Evolutionary conservation across 805 yeast species (phyloP), one percentile per base, ranked within the genome.

Genomic region (Kluyveromyces siamensis): DNA sequence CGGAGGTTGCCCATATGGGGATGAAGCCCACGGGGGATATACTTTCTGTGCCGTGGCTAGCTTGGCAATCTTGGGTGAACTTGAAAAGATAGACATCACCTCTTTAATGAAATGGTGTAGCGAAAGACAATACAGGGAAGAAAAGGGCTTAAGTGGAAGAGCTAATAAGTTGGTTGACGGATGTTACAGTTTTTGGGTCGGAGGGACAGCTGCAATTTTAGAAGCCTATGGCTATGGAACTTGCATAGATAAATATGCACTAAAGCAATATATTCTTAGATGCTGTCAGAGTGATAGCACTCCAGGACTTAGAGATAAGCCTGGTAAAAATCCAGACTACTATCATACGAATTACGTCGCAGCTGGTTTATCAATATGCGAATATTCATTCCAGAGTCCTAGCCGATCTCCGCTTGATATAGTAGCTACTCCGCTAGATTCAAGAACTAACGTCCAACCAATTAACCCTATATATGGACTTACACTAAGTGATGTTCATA

Each of bases 11-110:
- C 93, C 95, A 0, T 63, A 63, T 17, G 72, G 75, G 6, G 84
- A 79, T 51, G 99, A 93, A 65, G 97, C 98, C 0, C 99, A 93
- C 62, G 99, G 97, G 2, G 99, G 99, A 0, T 95, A 93, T 63
- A 80, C 98, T 0, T 93, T 79, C 64, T 93, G 99, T 70, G 95
- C 91, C 0, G 70, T 86, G 41, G 95, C 84, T 41, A 76, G 80
- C 45, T 68, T 79, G 50, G 75, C 73, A 52, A 72, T 73, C 25
- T 60, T 80, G 27, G 72, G 73, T 7, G 57, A 69, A 27, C 71
- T 75, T 1, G 64, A 68, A 45, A 53, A 65, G 18, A 63, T 78
- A 1, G 69, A 87, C 58, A 49, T 85, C 2, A 79, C 72, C 0
- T 55, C 51, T 1, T 67, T 89, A 19, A 52, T 79, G 2, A 61